Evolutionary conservation across 352 stramenopile species (phyloP).

Genomic region (Blastocystis sp.): DNA sequence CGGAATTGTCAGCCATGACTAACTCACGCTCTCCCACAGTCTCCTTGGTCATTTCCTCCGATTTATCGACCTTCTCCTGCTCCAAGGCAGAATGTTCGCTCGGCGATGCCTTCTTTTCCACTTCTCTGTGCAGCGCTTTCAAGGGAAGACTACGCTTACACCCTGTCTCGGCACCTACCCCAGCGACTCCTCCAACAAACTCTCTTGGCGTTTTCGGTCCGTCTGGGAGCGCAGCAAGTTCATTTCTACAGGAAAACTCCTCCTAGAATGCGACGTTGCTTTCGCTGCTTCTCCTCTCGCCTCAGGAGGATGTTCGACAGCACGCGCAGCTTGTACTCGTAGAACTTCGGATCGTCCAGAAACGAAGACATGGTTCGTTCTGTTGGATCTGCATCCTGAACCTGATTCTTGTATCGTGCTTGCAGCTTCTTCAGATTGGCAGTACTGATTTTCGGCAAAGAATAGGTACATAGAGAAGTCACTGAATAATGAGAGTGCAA

Average conservation of each 20-base stretch:
- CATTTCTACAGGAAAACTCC: neutral
- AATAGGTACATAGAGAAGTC: neutral
- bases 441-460: neutral
- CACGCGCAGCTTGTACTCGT: neutral
- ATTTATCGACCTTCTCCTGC: neutral
- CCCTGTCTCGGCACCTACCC: neutral
- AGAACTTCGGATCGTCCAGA: neutral
- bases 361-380: neutral
- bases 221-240: neutral
- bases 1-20: neutral
- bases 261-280: neutral
- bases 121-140: neutral
- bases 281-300: neutral
- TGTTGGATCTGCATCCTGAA: neutral
- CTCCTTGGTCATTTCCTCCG: neutral
- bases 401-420: neutral
- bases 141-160: neutral
- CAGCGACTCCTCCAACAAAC: neutral
- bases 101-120: neutral
- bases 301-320: neutral
- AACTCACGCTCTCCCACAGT: neutral
- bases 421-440: neutral
- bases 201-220: neutral
- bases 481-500: neutral
- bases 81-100: neutral